Evolutionary conservation across 2,329 filamentous ascomycete species (phyloP).

Genomic region (Escovopsis weberi): DNA sequence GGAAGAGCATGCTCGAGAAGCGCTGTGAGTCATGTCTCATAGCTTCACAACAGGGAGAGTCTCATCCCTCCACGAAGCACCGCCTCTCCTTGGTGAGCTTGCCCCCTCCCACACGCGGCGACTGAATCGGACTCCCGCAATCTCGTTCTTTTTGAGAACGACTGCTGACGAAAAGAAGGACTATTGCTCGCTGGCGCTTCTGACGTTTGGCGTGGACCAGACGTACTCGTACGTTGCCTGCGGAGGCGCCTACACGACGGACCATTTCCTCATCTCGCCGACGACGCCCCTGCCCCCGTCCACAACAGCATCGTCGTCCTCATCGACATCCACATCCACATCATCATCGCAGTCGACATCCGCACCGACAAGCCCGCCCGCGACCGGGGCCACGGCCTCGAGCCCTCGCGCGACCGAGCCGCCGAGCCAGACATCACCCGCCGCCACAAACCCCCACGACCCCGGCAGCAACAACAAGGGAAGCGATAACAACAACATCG

Average conservation of each 20-base stretch:
- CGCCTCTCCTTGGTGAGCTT: too few relatives aligned
- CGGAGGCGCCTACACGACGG: constrained; percentile 11
- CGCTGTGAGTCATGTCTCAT: too few relatives aligned
- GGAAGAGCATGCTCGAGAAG: too few relatives aligned
- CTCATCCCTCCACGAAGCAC: too few relatives aligned
- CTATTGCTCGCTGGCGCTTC: constrained; percentile 20
- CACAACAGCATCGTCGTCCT: not conserved
- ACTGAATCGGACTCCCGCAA: too few relatives aligned
- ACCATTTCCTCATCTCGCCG: constrained; percentile 11
- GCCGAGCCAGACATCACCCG: not conserved
- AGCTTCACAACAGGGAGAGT: too few relatives aligned
- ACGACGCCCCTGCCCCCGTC: constrained; percentile 1
- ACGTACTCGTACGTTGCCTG: constrained; percentile 23
- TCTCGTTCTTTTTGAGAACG: too few relatives aligned
- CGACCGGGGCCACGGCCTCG: too few relatives aligned
- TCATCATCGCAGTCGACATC: constrained; percentile 3
- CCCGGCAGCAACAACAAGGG: not conserved
- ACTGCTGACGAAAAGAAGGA: too few relatives aligned
- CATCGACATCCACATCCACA: not conserved
- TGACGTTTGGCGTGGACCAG: constrained; percentile 17
- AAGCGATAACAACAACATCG: constrained; percentile 13
- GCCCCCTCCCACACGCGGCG: too few relatives aligned
- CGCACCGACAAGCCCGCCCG: not conserved
- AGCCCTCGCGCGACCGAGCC: too few relatives aligned
- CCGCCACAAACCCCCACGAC: not conserved